Evolutionary conservation across 2,329 filamentous ascomycete genomes (phyloP), one percentile per base, ranked within the genome.

Genomic region (Bipolaris gigantea): DNA sequence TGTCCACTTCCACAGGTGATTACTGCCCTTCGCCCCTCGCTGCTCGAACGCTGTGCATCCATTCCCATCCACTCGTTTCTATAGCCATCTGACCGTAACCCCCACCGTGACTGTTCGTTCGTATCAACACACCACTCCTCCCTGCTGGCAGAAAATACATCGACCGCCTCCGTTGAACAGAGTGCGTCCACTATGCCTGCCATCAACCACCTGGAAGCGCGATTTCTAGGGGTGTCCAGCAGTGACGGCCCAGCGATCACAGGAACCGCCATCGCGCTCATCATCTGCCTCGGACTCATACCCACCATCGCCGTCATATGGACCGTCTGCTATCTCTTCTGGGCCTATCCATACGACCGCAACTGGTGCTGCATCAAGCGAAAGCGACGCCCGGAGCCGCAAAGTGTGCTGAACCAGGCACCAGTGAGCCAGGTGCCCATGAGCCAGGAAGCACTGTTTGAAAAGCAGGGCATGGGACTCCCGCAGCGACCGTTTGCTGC

Each of bases 251-350:
- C 54, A 18, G 53, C 54, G 16, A 59, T 69, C 13, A 55, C 58
- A n/a, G 50, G 50, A 35, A 60, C 55, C 4, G 52, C 63, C 30
- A 66, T 70, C 32, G 61, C 59, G 13, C 51, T 69, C 30, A 64
- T 71, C 27, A 48, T 71, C 40, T 55, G 60, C 21, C 41, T 70
- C 7, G 66, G 63, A 42, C 48, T 69, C 11, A 40, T 71, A 13
- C 67, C 67, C 16, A 59, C 60, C 42, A 57, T 70, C 34, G 57
- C 63, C 23, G 48, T 65, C 23, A 54, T 63, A 44, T 66, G 64
- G 53, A 56, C 65, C 4, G 63, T 66, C 23, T 50, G 63, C 25
- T 72, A 63, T 59, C 62, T 69, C 5, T 61, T 72, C n/a, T 66
- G 64, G 54, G 59, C 58, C 46, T 67, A 67, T 42, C 53, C 60